Evolutionary conservation across 2,329 filamentous ascomycete genomes (phyloP), one percentile per base, ranked within the genome.

Genomic region (Rhynchosporium secalis): DNA sequence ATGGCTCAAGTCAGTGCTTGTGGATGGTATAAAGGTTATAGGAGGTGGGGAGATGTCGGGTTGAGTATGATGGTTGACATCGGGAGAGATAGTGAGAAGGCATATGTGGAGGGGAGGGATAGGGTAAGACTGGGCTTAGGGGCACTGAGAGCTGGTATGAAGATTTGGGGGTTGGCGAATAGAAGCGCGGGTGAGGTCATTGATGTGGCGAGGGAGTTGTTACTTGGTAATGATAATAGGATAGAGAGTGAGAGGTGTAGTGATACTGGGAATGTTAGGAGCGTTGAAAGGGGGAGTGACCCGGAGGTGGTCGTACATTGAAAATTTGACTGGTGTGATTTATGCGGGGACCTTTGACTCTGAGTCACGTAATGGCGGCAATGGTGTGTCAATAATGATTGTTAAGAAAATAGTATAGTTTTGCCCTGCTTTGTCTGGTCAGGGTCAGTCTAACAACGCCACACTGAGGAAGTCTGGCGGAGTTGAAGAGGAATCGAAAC

Each of bases 71-170:
- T 20, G 31, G 33, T 31, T 13, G 28, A 28, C 3, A 13, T 29
- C 10, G 33, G 36, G 38, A 13, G 76, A 47, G 62, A 71, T 80
- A 70, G 61, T 74, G 75, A 62, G 77, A 36, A 20, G 29, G 2
- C 26, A 9, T 60, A 60, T 36, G 20, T 3, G 7, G 41, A 47
- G 12, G 58, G 76, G 66, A 80, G 78, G 73, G 84, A 82, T 70
- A 79, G 76, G 41, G 83, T 87, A n/a, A 77, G 81, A 1, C 76
- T 87, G 7, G 83, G 84, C 36, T 81, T 86, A 9, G 84, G 84
- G 12, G 81, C 82, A 0, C 77, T 88, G 62, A 84, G 84, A 63
- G 76, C 79, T 0, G 74, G 86, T 31, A 79, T 78, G 20, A 77
- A 78, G 26, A 81, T 81, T 1, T 87, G 84, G 84, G 78, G 80